A percentile compares a stretch with the other conserved stretches of the same genome.
Conservation (phyloP, 345 rosid genomes). For the Eucalyptus tenuipes region DNA sequence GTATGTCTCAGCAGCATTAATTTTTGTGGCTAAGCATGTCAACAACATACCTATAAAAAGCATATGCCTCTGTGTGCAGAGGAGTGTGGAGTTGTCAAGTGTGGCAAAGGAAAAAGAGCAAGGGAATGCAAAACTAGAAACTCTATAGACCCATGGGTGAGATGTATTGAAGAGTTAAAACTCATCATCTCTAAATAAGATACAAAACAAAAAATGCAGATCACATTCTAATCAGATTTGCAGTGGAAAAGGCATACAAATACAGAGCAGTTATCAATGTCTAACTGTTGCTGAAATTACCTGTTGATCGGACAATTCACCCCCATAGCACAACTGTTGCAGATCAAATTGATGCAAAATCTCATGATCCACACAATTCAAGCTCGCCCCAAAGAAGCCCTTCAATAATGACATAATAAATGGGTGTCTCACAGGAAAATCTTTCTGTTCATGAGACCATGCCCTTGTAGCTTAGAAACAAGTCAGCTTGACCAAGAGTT, state of each 20-base stretch:
- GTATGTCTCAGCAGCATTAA: not conserved
- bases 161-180: not conserved
- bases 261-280: not conserved
- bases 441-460: not conserved
- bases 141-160: not conserved
- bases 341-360: not conserved
- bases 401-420: not conserved
- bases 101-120: not conserved
- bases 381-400: not conserved
- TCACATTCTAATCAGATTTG: not conserved
- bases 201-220: not conserved
- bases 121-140: not conserved
- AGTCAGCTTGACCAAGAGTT: not conserved
- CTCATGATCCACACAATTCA: not conserved
- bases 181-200: not conserved
- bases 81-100: not conserved
- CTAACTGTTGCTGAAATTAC: not conserved
- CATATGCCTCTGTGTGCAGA: not conserved
- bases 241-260: not conserved
- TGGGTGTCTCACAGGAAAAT: not conserved
- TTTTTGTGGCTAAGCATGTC: not conserved
- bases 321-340: not conserved
- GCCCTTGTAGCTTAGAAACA: not conserved
- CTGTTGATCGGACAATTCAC: not conserved
- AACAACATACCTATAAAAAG: not conserved